These are phyloP conservation scores for Aspergillus nanangensis DNA, from an alignment of 495 filamentous ascomycete genomes.

Conservation along the genomic window DNA sequence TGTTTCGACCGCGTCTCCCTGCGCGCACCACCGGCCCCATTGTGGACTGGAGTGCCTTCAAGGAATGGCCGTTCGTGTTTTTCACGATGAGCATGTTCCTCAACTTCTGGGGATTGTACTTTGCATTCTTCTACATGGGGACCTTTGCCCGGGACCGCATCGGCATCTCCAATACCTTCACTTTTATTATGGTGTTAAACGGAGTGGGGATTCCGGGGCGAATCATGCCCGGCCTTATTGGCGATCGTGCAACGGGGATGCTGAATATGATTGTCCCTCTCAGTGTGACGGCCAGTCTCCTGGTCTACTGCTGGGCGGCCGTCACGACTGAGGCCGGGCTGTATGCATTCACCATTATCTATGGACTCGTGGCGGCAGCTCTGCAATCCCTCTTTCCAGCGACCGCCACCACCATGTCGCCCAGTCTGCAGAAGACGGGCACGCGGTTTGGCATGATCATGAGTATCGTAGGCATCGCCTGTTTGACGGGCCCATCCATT, in stretches of 20 bases:
- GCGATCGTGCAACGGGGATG: constrained; percentile 49
- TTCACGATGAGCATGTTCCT: constrained; percentile 54
- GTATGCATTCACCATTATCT: constrained; percentile 53
- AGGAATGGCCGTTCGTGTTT: constrained; percentile 54
- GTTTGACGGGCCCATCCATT: constrained; percentile 60
- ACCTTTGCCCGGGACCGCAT: constrained; percentile 50
- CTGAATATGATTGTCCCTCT: constrained; percentile 49
- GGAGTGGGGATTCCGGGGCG: constrained; percentile 55
- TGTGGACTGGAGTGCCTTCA: constrained; percentile 57
- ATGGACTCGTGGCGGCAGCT: constrained; percentile 51
- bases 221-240: constrained; percentile 52
- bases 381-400: constrained; percentile 58
- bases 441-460: constrained; percentile 71
- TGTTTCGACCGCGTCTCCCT: constrained; percentile 51
- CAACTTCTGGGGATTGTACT: constrained; percentile 57
- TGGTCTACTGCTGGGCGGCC: constrained; percentile 54
- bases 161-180: constrained; percentile 44
- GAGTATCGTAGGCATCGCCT: constrained; percentile 56
- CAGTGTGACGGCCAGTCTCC: constrained; percentile 34
- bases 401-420: constrained; percentile 50
- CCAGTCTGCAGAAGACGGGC: constrained; percentile 57
- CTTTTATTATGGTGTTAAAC: constrained; percentile 62
- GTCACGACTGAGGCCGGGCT: constrained; percentile 42
- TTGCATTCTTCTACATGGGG: constrained; percentile 63
- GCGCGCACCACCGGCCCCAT: constrained; percentile 50